phyloP scores from a whole-genome alignment of 225 moss, liverwort and hornwort genomes.

The Polytrichum formosum region DNA sequence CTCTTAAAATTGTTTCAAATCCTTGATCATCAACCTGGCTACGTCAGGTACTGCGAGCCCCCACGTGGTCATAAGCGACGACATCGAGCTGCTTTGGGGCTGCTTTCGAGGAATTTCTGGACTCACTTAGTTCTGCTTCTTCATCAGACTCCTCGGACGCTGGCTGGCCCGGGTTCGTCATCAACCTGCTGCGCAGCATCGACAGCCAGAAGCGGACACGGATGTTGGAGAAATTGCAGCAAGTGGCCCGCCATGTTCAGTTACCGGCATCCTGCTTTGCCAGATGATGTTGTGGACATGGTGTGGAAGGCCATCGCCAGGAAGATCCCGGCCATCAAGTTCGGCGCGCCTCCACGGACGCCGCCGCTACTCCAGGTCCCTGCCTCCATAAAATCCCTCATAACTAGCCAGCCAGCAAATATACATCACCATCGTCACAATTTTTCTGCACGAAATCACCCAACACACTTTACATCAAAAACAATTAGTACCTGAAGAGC shows the following conservation, averaged over 20 bases:
- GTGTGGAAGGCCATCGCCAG: slow-evolving; percentile 18
- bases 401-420: too few species aligned
- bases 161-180: slow-evolving; percentile 28
- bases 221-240: slow-evolving; percentile 3
- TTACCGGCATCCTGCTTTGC: slow-evolving; percentile 7
- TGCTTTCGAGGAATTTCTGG: slow-evolving; percentile 46
- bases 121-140: slow-evolving; percentile 42
- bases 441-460: too few species aligned
- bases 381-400: neutral
- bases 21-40: too few species aligned
- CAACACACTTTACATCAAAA: too few species aligned
- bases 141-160: slow-evolving; percentile 25
- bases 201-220: neutral
- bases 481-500: too few species aligned
- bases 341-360: slow-evolving; percentile 11
- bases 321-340: slow-evolving; percentile 8
- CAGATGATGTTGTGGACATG: slow-evolving; percentile 14
- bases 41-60: slow-evolving; percentile 40
- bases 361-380: slow-evolving; percentile 11
- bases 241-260: slow-evolving; percentile 11
- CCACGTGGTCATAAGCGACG: slow-evolving; percentile 46
- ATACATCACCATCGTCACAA: too few species aligned
- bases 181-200: slow-evolving; percentile 11
- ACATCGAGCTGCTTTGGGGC: slow-evolving; percentile 24
- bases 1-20: too few species aligned